Conservation (phyloP, 306 rosid species). For the Medicago arabica region DNA sequence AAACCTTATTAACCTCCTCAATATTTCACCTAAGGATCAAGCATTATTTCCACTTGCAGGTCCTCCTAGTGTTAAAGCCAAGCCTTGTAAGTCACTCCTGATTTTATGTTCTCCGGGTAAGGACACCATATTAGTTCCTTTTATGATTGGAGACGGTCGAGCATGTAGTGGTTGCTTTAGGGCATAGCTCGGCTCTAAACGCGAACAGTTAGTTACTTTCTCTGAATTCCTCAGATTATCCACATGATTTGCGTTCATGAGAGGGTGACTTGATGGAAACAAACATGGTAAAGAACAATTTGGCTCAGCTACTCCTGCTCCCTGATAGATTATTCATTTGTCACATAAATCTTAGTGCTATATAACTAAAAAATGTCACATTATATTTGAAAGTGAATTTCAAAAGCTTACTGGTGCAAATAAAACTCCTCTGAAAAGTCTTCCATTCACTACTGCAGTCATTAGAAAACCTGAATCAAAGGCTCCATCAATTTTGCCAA, state of each 20-base stretch:
- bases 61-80: conserved; percentile 85
- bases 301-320: conserved; percentile 52
- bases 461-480: conserved; percentile 87
- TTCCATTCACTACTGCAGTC: conserved; percentile 84
- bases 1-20: conserved; percentile 41
- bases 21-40: conserved; percentile 39
- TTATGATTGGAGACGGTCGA: conserved; percentile 48
- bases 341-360: neutral
- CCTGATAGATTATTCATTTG: conserved; percentile 53
- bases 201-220: conserved; percentile 43
- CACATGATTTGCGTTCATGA: conserved; percentile 45
- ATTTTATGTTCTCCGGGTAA: conserved; percentile 58
- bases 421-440: conserved; percentile 75
- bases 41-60: conserved; percentile 62
- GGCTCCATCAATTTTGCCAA: conserved; percentile 85
- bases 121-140: conserved; percentile 44
- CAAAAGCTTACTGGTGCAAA: conserved; percentile 79
- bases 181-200: conserved; percentile 43
- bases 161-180: conserved; percentile 49
- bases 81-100: conserved; percentile 81
- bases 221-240: conserved; percentile 45
- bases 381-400: neutral
- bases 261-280: conserved; percentile 42
- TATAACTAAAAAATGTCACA: neutral
- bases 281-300: conserved; percentile 41